These are phyloP conservation scores for Pestalotiopsis sp. DNA, from an alignment of 2,329 filamentous ascomycete species.

Conservation along the genomic window DNA sequence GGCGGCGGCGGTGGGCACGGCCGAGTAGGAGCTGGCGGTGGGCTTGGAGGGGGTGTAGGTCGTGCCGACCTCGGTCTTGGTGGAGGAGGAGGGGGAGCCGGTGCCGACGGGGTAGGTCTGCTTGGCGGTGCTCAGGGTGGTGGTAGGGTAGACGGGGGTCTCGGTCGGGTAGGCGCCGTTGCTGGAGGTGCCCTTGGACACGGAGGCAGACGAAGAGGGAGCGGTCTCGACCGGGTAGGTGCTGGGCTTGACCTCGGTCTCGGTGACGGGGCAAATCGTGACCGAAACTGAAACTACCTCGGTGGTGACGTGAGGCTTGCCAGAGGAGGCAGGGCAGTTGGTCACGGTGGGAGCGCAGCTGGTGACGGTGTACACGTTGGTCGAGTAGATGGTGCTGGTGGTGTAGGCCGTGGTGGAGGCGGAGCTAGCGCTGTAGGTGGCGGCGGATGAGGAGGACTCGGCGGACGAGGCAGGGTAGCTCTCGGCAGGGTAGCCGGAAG, in stretches of 20 bases:
- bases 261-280: constrained; percentile 12
- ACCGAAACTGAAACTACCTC: neutral
- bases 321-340: constrained; percentile 11
- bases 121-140: neutral
- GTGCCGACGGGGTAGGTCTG: constrained; percentile 6
- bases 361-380: constrained; percentile 7
- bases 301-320: constrained; percentile 5
- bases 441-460: neutral
- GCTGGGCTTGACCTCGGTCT: neutral
- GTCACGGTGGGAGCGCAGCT: constrained; percentile 4
- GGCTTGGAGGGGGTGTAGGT: constrained; percentile 7
- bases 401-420: neutral
- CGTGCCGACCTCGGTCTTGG: constrained; percentile 1
- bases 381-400: neutral
- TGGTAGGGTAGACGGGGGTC: constrained; percentile 6
- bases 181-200: neutral
- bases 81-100: neutral
- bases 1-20: neutral
- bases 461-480: constrained; percentile 2
- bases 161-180: neutral
- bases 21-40: neutral
- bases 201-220: neutral
- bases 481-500: neutral
- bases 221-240: neutral
- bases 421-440: neutral